These are phyloP conservation scores for Chlamydomonas eustigma DNA, from an alignment of 139 green algal genomes.

Conservation along the genomic window DNA sequence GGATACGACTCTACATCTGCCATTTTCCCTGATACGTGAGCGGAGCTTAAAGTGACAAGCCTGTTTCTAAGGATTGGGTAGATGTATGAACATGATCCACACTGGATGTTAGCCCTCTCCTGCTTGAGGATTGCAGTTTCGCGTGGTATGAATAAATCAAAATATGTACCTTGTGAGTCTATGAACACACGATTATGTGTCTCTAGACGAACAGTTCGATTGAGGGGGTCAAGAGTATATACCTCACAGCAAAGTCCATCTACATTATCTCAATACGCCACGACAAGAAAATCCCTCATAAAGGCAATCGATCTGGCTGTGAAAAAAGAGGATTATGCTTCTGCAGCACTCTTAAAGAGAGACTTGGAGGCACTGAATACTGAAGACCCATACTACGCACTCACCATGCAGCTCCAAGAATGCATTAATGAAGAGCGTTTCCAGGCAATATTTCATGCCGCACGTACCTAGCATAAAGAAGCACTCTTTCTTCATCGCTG, in stretches of 20 bases:
- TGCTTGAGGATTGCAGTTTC: too few relatives aligned
- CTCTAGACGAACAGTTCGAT: too few relatives aligned
- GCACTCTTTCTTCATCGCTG: too few relatives aligned
- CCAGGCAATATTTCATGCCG: conserved; percentile 3
- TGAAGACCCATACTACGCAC: background rate
- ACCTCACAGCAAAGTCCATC: background rate
- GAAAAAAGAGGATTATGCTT: conserved; percentile 5
- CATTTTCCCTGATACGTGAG: too few relatives aligned
- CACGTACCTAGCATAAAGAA: background rate
- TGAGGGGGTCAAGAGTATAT: too few relatives aligned
- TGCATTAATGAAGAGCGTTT: conserved; percentile 5
- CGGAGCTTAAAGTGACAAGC: too few relatives aligned
- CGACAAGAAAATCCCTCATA: background rate
- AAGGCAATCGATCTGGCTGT: background rate
- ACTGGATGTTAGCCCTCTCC: too few relatives aligned
- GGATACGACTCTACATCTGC: background rate
- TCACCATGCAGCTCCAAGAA: background rate
- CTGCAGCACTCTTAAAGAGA: background rate
- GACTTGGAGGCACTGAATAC: background rate
- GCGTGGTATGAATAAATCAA: too few relatives aligned
- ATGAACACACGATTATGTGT: too few relatives aligned
- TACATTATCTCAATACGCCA: background rate
- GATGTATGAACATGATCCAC: too few relatives aligned
- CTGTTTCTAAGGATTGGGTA: too few relatives aligned
- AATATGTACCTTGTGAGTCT: too few relatives aligned